phyloP scores from a whole-genome alignment of 805 yeast species.

The Candida pseudofarinosa region DNA sequence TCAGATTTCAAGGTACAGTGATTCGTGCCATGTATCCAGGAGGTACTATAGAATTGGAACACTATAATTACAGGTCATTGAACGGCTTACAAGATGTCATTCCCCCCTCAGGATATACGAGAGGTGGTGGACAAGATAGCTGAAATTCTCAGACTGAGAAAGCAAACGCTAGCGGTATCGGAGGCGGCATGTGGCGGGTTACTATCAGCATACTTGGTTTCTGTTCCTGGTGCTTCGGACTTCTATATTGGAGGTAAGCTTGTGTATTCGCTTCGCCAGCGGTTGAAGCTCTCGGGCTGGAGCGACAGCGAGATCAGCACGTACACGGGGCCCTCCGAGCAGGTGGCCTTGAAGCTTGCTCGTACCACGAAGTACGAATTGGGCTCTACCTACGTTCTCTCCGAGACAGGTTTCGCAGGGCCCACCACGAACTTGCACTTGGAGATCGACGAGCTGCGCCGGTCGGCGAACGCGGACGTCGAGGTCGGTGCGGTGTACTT shows the following conservation, averaged over 20 bases:
- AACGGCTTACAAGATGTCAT: constrained; percentile 22
- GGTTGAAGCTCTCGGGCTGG: constrained; percentile 79
- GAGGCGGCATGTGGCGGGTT: constrained; percentile 93
- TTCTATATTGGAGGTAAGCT: constrained; percentile 83
- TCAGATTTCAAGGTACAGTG: too few relatives aligned
- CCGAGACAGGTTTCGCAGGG: constrained; percentile 89
- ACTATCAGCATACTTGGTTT: constrained; percentile 71
- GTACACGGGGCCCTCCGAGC: constrained; percentile 80
- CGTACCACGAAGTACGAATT: constrained; percentile 74
- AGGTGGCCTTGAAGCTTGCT: constrained; percentile 71
- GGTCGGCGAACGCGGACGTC: constrained; percentile 18
- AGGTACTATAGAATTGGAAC: too few relatives aligned
- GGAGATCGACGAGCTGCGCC: constrained; percentile 17
- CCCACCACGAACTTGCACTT: constrained; percentile 50
- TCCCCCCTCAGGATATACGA: constrained; percentile 59
- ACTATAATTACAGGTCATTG: not conserved
- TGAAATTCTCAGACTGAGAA: constrained; percentile 43
- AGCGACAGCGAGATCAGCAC: constrained; percentile 59
- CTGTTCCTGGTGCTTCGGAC: constrained; percentile 80
- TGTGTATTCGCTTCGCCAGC: constrained; percentile 70
- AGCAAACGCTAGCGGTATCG: constrained; percentile 71
- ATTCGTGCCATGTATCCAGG: too few relatives aligned
- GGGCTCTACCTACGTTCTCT: constrained; percentile 76
- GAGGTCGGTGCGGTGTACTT: constrained; percentile 66
- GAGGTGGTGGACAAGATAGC: constrained; percentile 56